These are phyloP conservation scores for Pythium insidiosum DNA, from an alignment of 352 stramenopile species.

Conservation along the genomic window DNA sequence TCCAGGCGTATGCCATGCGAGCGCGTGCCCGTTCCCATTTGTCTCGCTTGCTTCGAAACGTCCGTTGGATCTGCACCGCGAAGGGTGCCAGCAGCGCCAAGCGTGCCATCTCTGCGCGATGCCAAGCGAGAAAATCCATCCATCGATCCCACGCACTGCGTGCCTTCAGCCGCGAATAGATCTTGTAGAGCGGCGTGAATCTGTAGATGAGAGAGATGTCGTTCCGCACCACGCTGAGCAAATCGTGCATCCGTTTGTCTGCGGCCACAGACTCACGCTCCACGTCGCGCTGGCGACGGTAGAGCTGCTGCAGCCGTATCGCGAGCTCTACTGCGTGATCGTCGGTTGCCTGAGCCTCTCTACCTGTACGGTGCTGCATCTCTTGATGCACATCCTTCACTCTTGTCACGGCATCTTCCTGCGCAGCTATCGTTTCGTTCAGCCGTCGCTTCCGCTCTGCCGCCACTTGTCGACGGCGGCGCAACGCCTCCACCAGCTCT, in stretches of 20 bases:
- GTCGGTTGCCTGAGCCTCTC: slow-evolving; percentile 12
- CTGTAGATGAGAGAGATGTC: slow-evolving; percentile 41
- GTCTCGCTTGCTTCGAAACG: slow-evolving; percentile 37
- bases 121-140: slow-evolving; percentile 32
- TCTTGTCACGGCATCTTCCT: slow-evolving; percentile 1
- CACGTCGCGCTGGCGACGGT: slow-evolving; percentile 19
- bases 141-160: slow-evolving; percentile 27
- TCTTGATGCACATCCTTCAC: slow-evolving; percentile 7
- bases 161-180: slow-evolving; percentile 37
- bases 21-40: slow-evolving; percentile 20
- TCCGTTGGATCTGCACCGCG: slow-evolving; percentile 48
- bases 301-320: slow-evolving; percentile 18
- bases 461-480: too few relatives aligned
- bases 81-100: slow-evolving; percentile 31
- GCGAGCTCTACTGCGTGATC: slow-evolving; percentile 12
- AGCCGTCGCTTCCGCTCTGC: too few relatives aligned
- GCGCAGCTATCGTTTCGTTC: too few relatives aligned
- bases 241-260: slow-evolving; percentile 18
- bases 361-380: slow-evolving; percentile 5
- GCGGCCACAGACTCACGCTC: slow-evolving; percentile 20
- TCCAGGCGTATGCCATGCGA: slow-evolving; percentile 23
- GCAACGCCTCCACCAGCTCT: too few relatives aligned
- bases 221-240: slow-evolving; percentile 34
- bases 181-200: slow-evolving; percentile 49
- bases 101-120: slow-evolving; percentile 26